These are phyloP conservation scores for Fusarium veterinarium DNA, from an alignment of 2,329 filamentous ascomycete genomes.

Conservation along the genomic window DNA sequence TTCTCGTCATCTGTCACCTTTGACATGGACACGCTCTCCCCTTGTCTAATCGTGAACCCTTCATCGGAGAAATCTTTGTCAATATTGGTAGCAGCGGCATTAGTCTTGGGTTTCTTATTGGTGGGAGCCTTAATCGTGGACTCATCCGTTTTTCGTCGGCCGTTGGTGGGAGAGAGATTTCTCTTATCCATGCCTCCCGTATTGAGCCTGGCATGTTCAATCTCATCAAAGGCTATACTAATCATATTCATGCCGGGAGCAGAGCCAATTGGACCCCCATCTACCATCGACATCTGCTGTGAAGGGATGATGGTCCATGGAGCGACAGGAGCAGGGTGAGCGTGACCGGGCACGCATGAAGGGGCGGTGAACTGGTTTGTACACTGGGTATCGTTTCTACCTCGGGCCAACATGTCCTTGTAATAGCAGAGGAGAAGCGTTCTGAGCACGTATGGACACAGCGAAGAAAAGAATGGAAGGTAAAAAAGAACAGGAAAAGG, in stretches of 20 bases:
- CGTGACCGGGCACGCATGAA: not conserved
- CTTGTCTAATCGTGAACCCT: not conserved
- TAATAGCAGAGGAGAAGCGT: not conserved
- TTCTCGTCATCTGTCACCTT: not conserved
- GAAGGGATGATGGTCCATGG: not conserved
- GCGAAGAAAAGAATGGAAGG: not conserved
- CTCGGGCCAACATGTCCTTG: not conserved
- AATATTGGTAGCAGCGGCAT: not conserved
- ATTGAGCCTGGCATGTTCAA: not conserved
- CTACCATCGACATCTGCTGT: not conserved
- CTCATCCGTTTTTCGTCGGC: not conserved
- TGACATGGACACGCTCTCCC: not conserved
- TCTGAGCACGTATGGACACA: not conserved
- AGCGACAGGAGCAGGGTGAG: not conserved
- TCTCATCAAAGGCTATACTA: not conserved
- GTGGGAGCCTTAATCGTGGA: not conserved
- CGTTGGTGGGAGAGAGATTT: not conserved
- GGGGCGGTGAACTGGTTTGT: not conserved
- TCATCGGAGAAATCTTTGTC: not conserved
- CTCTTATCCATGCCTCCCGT: not conserved
- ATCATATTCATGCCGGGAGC: not conserved
- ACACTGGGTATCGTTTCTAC: not conserved
- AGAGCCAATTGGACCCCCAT: not conserved
- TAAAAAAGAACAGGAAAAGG: not conserved
- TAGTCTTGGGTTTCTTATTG: not conserved